Base-by-base conservation (phyloP, 2,329 filamentous ascomycete genomes). In the Xylaria hypoxylon region DNA sequence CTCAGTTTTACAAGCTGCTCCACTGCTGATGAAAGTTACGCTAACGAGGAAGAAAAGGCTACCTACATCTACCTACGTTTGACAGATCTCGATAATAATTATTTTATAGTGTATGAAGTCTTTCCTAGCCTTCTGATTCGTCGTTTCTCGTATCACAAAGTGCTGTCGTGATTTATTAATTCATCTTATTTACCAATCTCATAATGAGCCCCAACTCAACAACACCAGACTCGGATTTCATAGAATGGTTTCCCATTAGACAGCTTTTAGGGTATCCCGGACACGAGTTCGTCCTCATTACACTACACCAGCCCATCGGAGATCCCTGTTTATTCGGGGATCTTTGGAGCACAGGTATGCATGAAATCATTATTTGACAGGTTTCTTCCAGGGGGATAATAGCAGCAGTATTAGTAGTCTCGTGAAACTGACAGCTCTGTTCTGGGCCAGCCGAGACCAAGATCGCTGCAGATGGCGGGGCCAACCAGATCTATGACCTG, bases 381-480 rank as follows among this genome's bases (percentile, higher is more conserved):
- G 31, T 53, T 24, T 19, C 11, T 8, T 35, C 24, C 22, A 1
- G 13, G 48, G 5, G 10, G 28, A 10, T 26, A 5, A 8, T 33
- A 33, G 6, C 5, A 31, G 47, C 13, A 47, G 44, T 24, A 2
- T 47, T 50, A 11, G 19, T 52, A 2, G 5, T 5, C 33, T 33
- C 5, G n/a, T 17, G 35, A 19, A 72, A 40, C 73, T 78, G 58
- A 79, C 68, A 42, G 22, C 17, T 17, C 22, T 24, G 11, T 22
- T 24, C 13, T 19, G 15, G 15, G 17, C 62, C 72, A 92, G 90
- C 92, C 59, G 82, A 80, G 24, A 85, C 90, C 68, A 87, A 86
- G 26, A 84, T 98, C 59, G 97, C 94, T 65, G 96, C 94, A 31
- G 96, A 99, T 80, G 96, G 94, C 62, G 96, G 94, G 26, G 94